These are phyloP conservation scores for Tricladium varicosporioides DNA, from an alignment of 2,329 filamentous ascomycete species.

Conservation along the genomic window DNA sequence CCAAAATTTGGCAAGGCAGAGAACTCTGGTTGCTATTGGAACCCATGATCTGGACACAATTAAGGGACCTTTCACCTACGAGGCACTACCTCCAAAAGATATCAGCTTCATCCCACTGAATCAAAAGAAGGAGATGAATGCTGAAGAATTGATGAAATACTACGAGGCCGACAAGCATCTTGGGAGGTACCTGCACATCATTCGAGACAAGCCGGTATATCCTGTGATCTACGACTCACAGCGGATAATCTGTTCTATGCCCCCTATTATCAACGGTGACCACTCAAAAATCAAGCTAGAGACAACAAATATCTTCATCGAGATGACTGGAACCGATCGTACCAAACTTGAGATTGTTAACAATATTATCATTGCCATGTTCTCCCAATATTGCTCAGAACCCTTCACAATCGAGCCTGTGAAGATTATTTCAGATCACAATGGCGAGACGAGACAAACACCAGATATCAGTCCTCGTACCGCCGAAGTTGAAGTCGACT, in stretches of 20 bases:
- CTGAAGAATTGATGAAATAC: constrained; percentile 85
- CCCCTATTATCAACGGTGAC: constrained; percentile 96
- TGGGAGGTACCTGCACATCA: constrained; percentile 88
- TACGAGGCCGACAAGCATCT: constrained; percentile 95
- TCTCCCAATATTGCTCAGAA: constrained; percentile 85
- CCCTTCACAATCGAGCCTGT: constrained; percentile 92
- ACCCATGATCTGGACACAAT: constrained; percentile 95
- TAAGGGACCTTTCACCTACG: constrained; percentile 93
- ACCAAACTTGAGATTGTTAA: constrained; percentile 96
- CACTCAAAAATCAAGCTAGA: constrained; percentile 93
- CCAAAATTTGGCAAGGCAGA: constrained; percentile 88
- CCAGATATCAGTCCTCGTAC: constrained; percentile 76
- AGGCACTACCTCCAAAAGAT: constrained; percentile 85
- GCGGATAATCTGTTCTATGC: constrained; percentile 83
- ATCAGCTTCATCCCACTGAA: constrained; percentile 91
- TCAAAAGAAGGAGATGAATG: constrained; percentile 85
- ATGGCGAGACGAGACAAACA: constrained; percentile 75
- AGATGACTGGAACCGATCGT: constrained; percentile 92
- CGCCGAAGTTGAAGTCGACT: constrained; percentile 82
- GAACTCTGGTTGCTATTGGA: constrained; percentile 93
- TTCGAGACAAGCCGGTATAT: constrained; percentile 89
- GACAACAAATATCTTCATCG: constrained; percentile 93
- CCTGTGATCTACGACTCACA: constrained; percentile 94
- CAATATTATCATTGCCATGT: constrained; percentile 97
- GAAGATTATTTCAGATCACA: constrained; percentile 89